Percentiles rank a stretch among this genome's conserved stretches.
These are phyloP conservation scores for Pythium volutum DNA, from an alignment of 352 stramenopile species.

Conservation along the genomic window DNA sequence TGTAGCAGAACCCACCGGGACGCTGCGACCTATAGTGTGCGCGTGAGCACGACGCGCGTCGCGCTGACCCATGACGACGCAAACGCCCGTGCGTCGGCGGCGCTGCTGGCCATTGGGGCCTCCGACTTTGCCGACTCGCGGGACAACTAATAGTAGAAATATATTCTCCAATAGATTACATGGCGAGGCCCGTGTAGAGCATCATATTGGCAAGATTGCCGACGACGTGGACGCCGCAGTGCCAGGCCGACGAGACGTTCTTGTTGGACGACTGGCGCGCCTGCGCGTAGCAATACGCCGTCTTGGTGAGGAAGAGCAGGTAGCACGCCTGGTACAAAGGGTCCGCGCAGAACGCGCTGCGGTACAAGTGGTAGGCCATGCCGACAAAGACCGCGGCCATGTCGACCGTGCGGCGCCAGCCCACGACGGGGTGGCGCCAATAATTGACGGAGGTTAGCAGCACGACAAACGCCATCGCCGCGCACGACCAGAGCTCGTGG, in stretches of 20 bases:
- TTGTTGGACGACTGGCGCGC: conserved; percentile 56
- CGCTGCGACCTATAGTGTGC: conserved; percentile 60
- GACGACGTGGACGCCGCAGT: conserved; percentile 73
- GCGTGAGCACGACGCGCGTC: conserved; percentile 33
- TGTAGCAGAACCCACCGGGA: conserved; percentile 46
- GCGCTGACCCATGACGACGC: conserved; percentile 51
- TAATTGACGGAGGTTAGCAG: conserved; percentile 86
- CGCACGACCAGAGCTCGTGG: conserved; percentile 65
- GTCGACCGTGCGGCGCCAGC: conserved; percentile 71
- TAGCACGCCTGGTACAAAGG: conserved; percentile 58
- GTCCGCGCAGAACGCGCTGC: conserved; percentile 47
- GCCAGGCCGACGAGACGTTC: conserved; percentile 71
- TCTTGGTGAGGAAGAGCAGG: conserved; percentile 62
- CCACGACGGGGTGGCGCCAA: conserved; percentile 68
- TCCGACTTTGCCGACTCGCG: conserved; percentile 60
- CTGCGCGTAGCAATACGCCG: conserved; percentile 67
- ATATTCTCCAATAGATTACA: conserved; percentile 21
- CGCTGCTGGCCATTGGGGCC: conserved; percentile 43
- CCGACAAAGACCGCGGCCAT: conserved; percentile 59
- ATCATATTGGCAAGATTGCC: conserved; percentile 77
- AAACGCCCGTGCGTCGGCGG: conserved; percentile 37
- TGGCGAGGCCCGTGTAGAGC: conserved; percentile 63
- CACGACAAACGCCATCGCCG: conserved; percentile 57
- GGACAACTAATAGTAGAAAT: conserved; percentile 18
- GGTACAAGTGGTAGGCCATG: conserved; percentile 69